These are phyloP conservation scores for Colletotrichum tropicicola DNA, from an alignment of 2,329 filamentous ascomycete species.

Conservation along the genomic window DNA sequence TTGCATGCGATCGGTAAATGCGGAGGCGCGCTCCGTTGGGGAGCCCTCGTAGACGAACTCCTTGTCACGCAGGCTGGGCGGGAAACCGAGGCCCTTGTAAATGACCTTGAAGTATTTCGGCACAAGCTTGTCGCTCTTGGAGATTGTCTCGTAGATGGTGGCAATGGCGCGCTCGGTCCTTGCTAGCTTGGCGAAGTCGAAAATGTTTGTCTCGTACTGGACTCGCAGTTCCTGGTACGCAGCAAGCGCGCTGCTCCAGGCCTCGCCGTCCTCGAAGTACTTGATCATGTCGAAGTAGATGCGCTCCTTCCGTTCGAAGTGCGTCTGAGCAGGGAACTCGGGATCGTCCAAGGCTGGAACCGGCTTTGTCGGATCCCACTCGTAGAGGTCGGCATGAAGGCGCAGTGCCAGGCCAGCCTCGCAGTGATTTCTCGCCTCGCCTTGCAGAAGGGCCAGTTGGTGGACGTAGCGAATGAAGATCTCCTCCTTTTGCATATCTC, in stretches of 20 bases:
- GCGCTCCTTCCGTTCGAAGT: conserved; percentile 91
- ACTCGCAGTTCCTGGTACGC: conserved; percentile 89
- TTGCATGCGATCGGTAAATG: conserved; percentile 92
- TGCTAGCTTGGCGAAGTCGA: conserved; percentile 92
- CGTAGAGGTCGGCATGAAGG: conserved; percentile 90
- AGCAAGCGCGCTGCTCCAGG: conserved; percentile 87
- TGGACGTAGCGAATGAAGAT: conserved; percentile 97
- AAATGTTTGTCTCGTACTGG: conserved; percentile 91
- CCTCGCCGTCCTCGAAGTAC: conserved; percentile 92
- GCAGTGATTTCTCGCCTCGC: conserved; percentile 78
- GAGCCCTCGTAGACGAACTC: conserved; percentile 91
- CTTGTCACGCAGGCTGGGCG: conserved; percentile 82
- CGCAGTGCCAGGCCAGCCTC: conserved; percentile 90
- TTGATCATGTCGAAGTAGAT: conserved; percentile 96
- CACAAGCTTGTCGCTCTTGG: conserved; percentile 80
- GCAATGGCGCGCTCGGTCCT: conserved; percentile 90
- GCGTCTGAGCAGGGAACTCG: conserved; percentile 81
- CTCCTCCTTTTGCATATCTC: conserved; percentile 96
- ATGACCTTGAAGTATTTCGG: conserved; percentile 92
- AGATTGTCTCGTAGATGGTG: conserved; percentile 87
- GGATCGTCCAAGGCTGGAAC: conserved; percentile 77
- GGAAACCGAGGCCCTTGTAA: conserved; percentile 91
- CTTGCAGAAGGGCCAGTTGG: conserved; percentile 83
- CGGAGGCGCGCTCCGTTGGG: conserved; percentile 77
- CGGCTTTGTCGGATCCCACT: conserved; percentile 81